phyloP scores from a whole-genome alignment of 1,284 basidiomycete genomes.

The Rhizopogon parksii region DNA sequence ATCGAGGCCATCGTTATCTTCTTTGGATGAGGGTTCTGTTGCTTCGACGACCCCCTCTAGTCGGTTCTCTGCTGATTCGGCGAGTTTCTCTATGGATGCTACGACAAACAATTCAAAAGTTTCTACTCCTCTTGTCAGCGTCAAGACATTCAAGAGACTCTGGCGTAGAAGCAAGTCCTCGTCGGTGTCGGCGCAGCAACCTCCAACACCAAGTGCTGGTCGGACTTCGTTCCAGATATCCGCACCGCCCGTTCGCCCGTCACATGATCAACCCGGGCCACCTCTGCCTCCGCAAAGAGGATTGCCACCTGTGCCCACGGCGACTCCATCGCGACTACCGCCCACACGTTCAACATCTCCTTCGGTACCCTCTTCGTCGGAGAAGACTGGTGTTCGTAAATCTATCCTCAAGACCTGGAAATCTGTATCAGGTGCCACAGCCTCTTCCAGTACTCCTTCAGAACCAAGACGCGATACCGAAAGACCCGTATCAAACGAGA shows the following conservation, averaged over 20 bases:
- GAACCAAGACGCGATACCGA: slow-evolving; percentile 29
- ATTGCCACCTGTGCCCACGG: slow-evolving; percentile 19
- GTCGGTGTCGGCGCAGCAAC: slow-evolving; percentile 24
- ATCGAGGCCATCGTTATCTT: slow-evolving; percentile 21
- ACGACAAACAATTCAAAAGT: slow-evolving; percentile 16
- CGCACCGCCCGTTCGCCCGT: slow-evolving; percentile 12
- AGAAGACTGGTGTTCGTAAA: slow-evolving; percentile 46
- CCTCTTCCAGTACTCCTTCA: slow-evolving; percentile 20
- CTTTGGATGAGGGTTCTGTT: slow-evolving; percentile 16
- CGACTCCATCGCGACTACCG: slow-evolving; percentile 19
- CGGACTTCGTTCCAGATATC: slow-evolving; percentile 18
- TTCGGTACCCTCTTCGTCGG: slow-evolving; percentile 13
- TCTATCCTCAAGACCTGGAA: slow-evolving; percentile 65
- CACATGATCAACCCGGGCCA: slow-evolving; percentile 19
- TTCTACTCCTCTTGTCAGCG: slow-evolving; percentile 43
- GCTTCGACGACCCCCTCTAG: slow-evolving; percentile 37
- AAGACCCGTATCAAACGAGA: slow-evolving; percentile 23
- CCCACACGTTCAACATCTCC: slow-evolving; percentile 11
- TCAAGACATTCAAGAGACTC: slow-evolving; percentile 63
- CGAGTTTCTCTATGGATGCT: slow-evolving; percentile 32
- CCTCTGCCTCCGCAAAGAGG: slow-evolving; percentile 20
- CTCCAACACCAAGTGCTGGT: slow-evolving; percentile 25
- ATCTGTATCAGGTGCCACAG: slow-evolving; percentile 31
- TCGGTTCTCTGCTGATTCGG: slow-evolving; percentile 69
- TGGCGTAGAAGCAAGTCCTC: slow-evolving; percentile 68